Evolutionary conservation across 148 eudicot species (phyloP).

Genomic region (Polygonum aviculare): DNA sequence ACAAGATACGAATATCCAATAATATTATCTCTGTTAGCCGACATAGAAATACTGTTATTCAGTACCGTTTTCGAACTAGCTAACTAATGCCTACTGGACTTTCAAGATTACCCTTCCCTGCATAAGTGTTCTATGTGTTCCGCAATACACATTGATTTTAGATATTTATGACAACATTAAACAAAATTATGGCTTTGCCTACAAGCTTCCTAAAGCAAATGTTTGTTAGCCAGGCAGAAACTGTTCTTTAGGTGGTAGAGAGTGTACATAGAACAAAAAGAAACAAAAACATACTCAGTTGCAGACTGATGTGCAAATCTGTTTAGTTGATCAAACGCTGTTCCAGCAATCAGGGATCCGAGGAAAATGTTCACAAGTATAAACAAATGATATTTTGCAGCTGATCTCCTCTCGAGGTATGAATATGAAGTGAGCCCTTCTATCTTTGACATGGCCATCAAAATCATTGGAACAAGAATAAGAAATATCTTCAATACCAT

Average conservation of each 20-base stretch:
- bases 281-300: constrained; percentile 35
- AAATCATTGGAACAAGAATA: constrained; percentile 39
- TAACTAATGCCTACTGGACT: no score
- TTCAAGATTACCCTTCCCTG: no score
- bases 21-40: no score
- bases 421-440: constrained; percentile 48
- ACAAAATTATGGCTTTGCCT: background rate
- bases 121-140: no score
- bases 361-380: constrained; percentile 56
- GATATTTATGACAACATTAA: background rate
- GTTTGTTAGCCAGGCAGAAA: background rate
- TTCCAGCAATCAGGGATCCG: constrained; percentile 47
- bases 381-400: constrained; percentile 49
- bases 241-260: background rate
- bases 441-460: constrained; percentile 54
- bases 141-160: no score
- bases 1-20: no score
- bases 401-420: constrained; percentile 48
- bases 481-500: constrained; percentile 52
- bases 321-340: constrained; percentile 50
- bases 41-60: no score
- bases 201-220: background rate
- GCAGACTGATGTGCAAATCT: constrained; percentile 41
- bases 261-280: no score
- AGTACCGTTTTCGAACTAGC: no score